Conservation (phyloP, 495 filamentous ascomycete species). For the Aspergillus coremiiformis region DNA sequence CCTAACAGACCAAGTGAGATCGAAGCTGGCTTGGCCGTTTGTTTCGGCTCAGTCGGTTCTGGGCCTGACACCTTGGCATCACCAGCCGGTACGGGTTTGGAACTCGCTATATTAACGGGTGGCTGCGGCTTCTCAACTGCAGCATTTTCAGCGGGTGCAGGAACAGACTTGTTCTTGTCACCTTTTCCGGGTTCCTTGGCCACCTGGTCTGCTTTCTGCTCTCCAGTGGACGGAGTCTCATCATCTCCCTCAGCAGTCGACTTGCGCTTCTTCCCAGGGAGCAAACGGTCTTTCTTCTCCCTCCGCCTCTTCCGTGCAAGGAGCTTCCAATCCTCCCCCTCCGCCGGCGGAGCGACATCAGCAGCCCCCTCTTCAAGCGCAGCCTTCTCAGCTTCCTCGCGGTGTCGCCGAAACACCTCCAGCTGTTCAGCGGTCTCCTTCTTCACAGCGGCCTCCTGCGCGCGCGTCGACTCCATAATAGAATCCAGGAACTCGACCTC, state of each 20-base stretch:
- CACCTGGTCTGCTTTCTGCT: conserved; percentile 10
- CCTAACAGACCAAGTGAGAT: conserved; percentile 31
- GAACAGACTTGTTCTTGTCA: not conserved
- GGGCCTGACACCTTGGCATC: conserved; percentile 1
- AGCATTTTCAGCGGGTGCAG: not conserved
- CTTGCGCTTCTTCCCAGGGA: conserved; percentile 54
- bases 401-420: conserved; percentile 58
- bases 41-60: conserved; percentile 2
- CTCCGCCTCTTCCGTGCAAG: conserved; percentile 54
- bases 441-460: conserved; percentile 65
- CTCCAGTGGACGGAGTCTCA: conserved; percentile 6
- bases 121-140: not conserved
- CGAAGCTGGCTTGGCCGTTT: conserved; percentile 9
- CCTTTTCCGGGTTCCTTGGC: conserved; percentile 3
- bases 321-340: conserved; percentile 49
- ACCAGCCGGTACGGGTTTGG: not conserved
- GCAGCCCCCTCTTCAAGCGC: conserved; percentile 31
- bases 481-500: conserved; percentile 88
- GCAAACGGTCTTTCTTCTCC: conserved; percentile 43
- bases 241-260: conserved; percentile 19
- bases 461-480: conserved; percentile 58
- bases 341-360: conserved; percentile 25
- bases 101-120: not conserved
- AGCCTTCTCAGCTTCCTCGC: conserved; percentile 56
- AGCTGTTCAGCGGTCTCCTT: conserved; percentile 70